Percentiles rank a stretch among this genome's conserved stretches.
Evolutionary conservation across 2,329 filamentous ascomycete species (phyloP).

Genomic region (Penicillium sp.): DNA sequence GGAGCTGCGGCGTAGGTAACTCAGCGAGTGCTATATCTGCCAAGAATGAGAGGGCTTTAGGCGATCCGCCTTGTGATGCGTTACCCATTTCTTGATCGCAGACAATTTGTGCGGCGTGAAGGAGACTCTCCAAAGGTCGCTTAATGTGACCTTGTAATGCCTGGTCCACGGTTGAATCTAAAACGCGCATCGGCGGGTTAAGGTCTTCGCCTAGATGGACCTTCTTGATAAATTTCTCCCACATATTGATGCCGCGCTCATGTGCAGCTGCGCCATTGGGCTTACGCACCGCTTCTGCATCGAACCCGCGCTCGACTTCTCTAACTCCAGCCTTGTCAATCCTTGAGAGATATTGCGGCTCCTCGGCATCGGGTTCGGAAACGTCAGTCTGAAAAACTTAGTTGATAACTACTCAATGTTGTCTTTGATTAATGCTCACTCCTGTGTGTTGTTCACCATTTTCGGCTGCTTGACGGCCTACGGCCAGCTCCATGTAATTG

Average conservation of each 20-base stretch:
- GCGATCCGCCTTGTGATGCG: slow-evolving; percentile 7
- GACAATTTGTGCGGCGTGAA: slow-evolving; percentile 30
- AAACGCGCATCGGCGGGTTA: slow-evolving; percentile 39
- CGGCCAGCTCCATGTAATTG: slow-evolving; percentile 18
- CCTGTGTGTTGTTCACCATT: slow-evolving; percentile 28
- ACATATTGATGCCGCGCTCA: slow-evolving; percentile 34
- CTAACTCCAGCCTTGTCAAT: slow-evolving; percentile 20
- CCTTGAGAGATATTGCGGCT: slow-evolving; percentile 23
- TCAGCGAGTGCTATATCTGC: slow-evolving; percentile 32
- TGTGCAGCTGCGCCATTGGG: slow-evolving; percentile 36
- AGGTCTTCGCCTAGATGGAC: slow-evolving; percentile 39
- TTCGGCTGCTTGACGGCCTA: slow-evolving; percentile 18
- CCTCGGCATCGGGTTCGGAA: slow-evolving; percentile 30
- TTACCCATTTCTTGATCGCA: slow-evolving; percentile 7
- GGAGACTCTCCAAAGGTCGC: slow-evolving; percentile 25
- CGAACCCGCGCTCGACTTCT: slow-evolving; percentile 35
- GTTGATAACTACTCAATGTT: not conserved
- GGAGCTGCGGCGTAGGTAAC: slow-evolving; percentile 32
- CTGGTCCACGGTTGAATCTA: slow-evolving; percentile 27
- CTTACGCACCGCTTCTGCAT: slow-evolving; percentile 35
- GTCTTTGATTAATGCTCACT: slow-evolving; percentile 5
- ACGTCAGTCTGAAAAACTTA: slow-evolving; percentile 26
- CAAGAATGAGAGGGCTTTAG: slow-evolving; percentile 34
- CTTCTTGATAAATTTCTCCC: slow-evolving; percentile 43
- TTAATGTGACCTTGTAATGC: slow-evolving; percentile 25